These are phyloP conservation scores for Talaromyces sp. DNA, from an alignment of 2,329 filamentous ascomycete genomes.

Conservation along the genomic window DNA sequence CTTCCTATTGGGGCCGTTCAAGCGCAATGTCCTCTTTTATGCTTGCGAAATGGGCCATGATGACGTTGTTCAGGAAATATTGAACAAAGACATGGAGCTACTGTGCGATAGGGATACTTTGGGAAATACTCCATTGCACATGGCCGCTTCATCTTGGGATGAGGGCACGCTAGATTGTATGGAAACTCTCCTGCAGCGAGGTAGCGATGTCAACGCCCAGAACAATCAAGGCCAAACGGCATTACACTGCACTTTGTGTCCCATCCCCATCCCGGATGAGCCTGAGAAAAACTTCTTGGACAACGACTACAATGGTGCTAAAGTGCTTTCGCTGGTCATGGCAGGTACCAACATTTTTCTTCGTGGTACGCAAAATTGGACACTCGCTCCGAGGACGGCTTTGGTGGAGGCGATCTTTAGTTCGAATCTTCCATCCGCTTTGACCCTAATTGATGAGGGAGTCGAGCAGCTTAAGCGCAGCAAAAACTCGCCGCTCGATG, in stretches of 20 bases:
- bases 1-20: background rate
- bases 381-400: background rate
- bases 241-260: background rate
- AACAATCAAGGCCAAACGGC: background rate
- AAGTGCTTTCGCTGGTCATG: background rate
- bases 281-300: background rate
- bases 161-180: background rate
- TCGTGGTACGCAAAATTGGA: background rate
- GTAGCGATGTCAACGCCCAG: background rate
- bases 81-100: slow-evolving; percentile 10
- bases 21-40: background rate
- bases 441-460: background rate
- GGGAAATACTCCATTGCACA: background rate
- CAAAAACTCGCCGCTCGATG: background rate
- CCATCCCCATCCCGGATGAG: background rate
- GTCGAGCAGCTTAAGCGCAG: background rate
- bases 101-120: slow-evolving; percentile 11
- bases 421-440: background rate
- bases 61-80: background rate
- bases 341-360: background rate
- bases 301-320: background rate
- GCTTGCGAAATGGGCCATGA: background rate
- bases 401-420: background rate
- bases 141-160: background rate
- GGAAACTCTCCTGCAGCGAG: background rate